Percentiles rank a stretch among this genome's conserved stretches.
Evolutionary conservation across 208 protist genomes (phyloP).

Genomic region (Wallacemonas collosoma): DNA sequence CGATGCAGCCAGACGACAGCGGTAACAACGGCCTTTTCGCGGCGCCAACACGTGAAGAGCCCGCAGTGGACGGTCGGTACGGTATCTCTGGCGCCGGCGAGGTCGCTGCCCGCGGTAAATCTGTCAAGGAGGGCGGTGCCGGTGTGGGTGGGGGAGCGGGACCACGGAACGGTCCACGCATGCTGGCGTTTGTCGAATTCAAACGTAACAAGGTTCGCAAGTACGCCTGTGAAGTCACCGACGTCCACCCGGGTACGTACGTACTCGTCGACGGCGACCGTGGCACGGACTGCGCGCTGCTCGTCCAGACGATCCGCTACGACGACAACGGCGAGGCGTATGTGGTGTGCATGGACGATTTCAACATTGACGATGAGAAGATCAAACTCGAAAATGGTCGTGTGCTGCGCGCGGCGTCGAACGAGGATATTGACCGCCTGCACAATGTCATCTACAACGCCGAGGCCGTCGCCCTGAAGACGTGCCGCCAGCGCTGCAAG

Average conservation of each 20-base stretch:
- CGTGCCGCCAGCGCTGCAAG: slow-evolving; percentile 76
- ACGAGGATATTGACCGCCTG: slow-evolving; percentile 74
- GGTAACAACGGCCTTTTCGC: slow-evolving; percentile 16
- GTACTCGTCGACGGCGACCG: slow-evolving; percentile 91
- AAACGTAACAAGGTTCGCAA: slow-evolving; percentile 79
- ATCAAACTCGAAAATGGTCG: slow-evolving; percentile 80
- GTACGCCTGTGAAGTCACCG: slow-evolving; percentile 51
- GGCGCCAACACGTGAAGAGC: slow-evolving; percentile 1
- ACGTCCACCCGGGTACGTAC: slow-evolving; percentile 73
- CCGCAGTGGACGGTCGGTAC: slow-evolving; percentile 7
- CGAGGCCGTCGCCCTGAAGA: slow-evolving; percentile 87
- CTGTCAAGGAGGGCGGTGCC: not conserved
- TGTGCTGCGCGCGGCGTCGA: slow-evolving; percentile 64
- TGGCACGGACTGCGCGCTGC: slow-evolving; percentile 80
- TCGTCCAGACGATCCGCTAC: slow-evolving; percentile 68
- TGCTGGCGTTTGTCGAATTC: slow-evolving; percentile 87
- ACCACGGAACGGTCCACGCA: slow-evolving; percentile 1
- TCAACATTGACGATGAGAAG: slow-evolving; percentile 67
- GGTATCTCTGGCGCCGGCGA: slow-evolving; percentile 6
- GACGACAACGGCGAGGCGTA: slow-evolving; percentile 43
- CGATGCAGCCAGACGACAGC: slow-evolving; percentile 8
- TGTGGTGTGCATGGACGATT: slow-evolving; percentile 73
- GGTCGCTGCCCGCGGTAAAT: slow-evolving; percentile 3
- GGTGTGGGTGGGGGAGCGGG: not conserved
- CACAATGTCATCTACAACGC: slow-evolving; percentile 76